phyloP scores from a whole-genome alignment of 2,329 filamentous ascomycete species.

The Claviceps sp. region DNA sequence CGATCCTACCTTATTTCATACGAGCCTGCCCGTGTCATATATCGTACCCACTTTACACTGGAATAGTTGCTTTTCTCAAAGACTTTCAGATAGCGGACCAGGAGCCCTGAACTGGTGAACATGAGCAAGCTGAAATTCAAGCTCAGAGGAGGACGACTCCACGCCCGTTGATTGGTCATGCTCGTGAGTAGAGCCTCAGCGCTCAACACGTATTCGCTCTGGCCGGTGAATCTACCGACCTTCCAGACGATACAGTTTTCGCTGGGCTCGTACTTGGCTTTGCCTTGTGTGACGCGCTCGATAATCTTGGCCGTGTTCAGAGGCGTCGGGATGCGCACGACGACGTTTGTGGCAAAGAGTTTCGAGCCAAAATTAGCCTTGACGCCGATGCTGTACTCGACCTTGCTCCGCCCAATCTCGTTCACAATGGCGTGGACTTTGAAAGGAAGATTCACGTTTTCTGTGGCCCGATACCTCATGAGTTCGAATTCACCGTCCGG shows the following conservation, averaged over 20 bases:
- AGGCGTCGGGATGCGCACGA: conserved; percentile 87
- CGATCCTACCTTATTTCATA: conserved; percentile 74
- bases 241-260: conserved; percentile 99
- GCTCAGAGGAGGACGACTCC: conserved; percentile 85
- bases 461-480: conserved; percentile 95
- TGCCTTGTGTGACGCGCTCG: conserved; percentile 86
- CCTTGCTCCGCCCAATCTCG: conserved; percentile 90
- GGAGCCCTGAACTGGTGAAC: conserved; percentile 88
- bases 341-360: conserved; percentile 91
- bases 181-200: conserved; percentile 86
- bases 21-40: conserved; percentile 95
- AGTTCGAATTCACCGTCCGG: conserved; percentile 97
- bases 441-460: conserved; percentile 97
- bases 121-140: conserved; percentile 89
- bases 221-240: conserved; percentile 95
- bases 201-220: conserved; percentile 88
- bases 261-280: conserved; percentile 95
- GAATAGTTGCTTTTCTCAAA: conserved; percentile 99
- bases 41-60: conserved; percentile 97
- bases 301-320: conserved; percentile 92
- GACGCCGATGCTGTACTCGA: conserved; percentile 96
- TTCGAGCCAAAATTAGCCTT: conserved; percentile 95
- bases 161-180: conserved; percentile 97
- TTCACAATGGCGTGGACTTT: conserved; percentile 98
- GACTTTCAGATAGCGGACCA: conserved; percentile 93